These are phyloP conservation scores for Phytopythium vexans DNA, from an alignment of 352 stramenopile species.

Conservation along the genomic window DNA sequence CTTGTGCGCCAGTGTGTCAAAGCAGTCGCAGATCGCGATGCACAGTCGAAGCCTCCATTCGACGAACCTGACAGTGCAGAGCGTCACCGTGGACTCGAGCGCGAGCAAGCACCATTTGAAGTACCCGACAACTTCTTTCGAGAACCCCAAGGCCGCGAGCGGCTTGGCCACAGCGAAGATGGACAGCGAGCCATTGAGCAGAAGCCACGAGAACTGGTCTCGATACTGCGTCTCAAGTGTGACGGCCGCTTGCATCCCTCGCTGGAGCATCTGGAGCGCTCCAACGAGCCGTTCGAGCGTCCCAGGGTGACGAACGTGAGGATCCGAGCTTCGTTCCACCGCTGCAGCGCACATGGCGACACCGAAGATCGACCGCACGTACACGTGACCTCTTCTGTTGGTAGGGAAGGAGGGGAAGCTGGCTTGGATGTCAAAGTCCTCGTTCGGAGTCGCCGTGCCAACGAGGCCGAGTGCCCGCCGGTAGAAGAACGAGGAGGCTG, in stretches of 20 bases:
- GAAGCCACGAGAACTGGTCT: constrained; percentile 46
- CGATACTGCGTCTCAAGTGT: constrained; percentile 26
- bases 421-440: not conserved
- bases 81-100: constrained; percentile 44
- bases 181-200: constrained; percentile 63
- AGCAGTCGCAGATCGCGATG: constrained; percentile 48
- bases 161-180: constrained; percentile 52
- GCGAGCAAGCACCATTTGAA: constrained; percentile 64
- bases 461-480: constrained; percentile 17
- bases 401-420: not conserved
- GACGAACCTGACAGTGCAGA: constrained; percentile 66
- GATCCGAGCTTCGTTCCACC: constrained; percentile 27
- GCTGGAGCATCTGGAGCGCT: constrained; percentile 29
- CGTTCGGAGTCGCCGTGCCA: not conserved
- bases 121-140: constrained; percentile 45
- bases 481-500: constrained; percentile 55
- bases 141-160: constrained; percentile 44
- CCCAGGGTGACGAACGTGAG: constrained; percentile 35
- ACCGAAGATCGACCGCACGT: constrained; percentile 42
- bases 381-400: constrained; percentile 19
- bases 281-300: constrained; percentile 47
- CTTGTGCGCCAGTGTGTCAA: constrained; percentile 41
- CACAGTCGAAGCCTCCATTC: constrained; percentile 65
- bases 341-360: constrained; percentile 41
- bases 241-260: constrained; percentile 40